Conservation (phyloP, 78 protist species). For the Bodo saltans region DNA sequence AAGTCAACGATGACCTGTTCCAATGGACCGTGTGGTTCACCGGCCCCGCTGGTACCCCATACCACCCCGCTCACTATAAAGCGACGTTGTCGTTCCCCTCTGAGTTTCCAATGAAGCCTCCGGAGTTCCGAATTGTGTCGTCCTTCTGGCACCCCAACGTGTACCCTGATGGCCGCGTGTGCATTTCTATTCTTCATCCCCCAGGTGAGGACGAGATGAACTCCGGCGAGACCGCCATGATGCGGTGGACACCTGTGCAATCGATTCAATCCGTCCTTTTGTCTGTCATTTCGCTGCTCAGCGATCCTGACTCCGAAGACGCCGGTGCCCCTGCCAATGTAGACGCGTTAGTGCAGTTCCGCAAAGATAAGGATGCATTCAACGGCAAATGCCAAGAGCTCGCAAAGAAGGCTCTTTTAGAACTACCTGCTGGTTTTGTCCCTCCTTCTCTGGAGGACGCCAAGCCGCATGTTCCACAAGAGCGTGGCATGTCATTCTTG, state of each 20-base stretch:
- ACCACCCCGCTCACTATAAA: constrained; percentile 12
- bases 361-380: constrained; percentile 8
- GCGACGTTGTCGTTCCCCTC: constrained; percentile 31
- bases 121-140: constrained; percentile 36
- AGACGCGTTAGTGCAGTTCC: constrained; percentile 38
- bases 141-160: constrained; percentile 50
- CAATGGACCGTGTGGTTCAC: constrained; percentile 21
- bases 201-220: constrained; percentile 34
- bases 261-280: constrained; percentile 23
- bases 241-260: constrained; percentile 44
- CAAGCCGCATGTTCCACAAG: not conserved
- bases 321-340: constrained; percentile 47
- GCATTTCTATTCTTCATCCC: constrained; percentile 51
- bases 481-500: not conserved
- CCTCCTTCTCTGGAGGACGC: constrained; percentile 8
- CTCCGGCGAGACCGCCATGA: not conserved
- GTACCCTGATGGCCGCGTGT: constrained; percentile 39
- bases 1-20: constrained; percentile 14
- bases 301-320: constrained; percentile 20
- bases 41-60: constrained; percentile 34
- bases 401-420: not conserved
- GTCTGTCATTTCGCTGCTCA: constrained; percentile 32
- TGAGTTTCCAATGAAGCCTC: constrained; percentile 47
- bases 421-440: constrained; percentile 24
- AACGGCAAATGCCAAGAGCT: not conserved